These are phyloP conservation scores for Paramecium sonneborni DNA, from an alignment of 73 alveolate species.

Conservation along the genomic window DNA sequence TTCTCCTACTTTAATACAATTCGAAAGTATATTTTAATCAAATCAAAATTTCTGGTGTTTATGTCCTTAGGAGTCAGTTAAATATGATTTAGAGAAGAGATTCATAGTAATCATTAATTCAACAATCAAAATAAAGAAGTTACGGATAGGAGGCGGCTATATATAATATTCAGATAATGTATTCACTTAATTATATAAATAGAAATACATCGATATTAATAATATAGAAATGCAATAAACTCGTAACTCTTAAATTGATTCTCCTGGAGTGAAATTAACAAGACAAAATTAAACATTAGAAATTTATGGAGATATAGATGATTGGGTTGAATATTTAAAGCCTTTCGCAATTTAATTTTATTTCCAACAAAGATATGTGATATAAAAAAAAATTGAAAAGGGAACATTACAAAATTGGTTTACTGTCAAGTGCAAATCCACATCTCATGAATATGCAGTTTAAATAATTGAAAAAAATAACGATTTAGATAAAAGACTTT, in stretches of 20 bases:
- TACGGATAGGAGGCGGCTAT: not conserved
- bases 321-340: not conserved
- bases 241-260: not conserved
- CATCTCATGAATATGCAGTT: not conserved
- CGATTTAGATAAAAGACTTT: not conserved
- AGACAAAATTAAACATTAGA: not conserved
- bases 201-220: not conserved
- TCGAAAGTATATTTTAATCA: slow-evolving; percentile 4
- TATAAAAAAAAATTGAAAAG: not conserved
- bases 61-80: not conserved
- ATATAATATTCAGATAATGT: slow-evolving; percentile 6
- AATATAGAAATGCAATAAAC: slow-evolving; percentile 19
- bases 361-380: not conserved
- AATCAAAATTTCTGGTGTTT: not conserved
- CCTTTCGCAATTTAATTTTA: not conserved
- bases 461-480: not conserved
- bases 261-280: slow-evolving; percentile 6
- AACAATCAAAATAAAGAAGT: slow-evolving; percentile 7
- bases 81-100: not conserved
- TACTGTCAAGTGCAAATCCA: not conserved
- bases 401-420: slow-evolving; percentile 26
- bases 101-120: not conserved
- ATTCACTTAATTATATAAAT: not conserved
- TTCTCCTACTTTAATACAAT: not conserved
- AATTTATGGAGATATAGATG: not conserved